Conservation (phyloP, 257 asterid genomes). For the Fraxinus americana region DNA sequence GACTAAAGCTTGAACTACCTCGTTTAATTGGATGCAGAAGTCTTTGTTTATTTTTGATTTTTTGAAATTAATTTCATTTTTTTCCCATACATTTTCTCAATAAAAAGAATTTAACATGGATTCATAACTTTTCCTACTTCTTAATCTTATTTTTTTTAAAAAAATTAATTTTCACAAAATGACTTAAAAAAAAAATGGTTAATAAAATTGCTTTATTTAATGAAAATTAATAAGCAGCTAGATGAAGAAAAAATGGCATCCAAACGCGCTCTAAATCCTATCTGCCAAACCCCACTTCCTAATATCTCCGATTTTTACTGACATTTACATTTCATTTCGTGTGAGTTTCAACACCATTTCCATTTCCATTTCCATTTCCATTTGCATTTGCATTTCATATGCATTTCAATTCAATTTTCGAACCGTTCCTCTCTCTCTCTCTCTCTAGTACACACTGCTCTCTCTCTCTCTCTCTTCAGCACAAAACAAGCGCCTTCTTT, state of each 20-base stretch:
- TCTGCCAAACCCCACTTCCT: constrained; percentile 16
- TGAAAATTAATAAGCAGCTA: too few species aligned
- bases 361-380: constrained; percentile 28
- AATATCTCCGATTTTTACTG: constrained; percentile 20
- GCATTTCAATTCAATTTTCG: constrained; percentile 30
- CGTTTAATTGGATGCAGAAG: too few species aligned
- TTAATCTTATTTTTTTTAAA: too few species aligned
- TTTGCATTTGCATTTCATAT: constrained; percentile 21
- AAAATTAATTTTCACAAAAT: too few species aligned
- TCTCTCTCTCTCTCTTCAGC: constrained; percentile 30
- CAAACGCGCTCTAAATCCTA: constrained; percentile 16
- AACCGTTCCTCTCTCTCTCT: constrained; percentile 30
- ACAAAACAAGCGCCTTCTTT: constrained; percentile 33
- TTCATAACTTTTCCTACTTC: too few species aligned
- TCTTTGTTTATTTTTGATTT: too few species aligned
- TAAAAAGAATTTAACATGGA: too few species aligned
- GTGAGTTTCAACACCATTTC: constrained; percentile 43
- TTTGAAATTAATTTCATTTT: too few species aligned
- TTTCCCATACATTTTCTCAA: too few species aligned
- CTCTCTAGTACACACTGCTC: constrained; percentile 27
- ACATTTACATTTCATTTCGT: constrained; percentile 43
- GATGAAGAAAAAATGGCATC: not conserved
- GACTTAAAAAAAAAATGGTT: too few species aligned
- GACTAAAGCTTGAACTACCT: too few species aligned
- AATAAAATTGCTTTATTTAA: too few species aligned